Conservation (phyloP, 345 rosid genomes). For the Alliaria petiolata region DNA sequence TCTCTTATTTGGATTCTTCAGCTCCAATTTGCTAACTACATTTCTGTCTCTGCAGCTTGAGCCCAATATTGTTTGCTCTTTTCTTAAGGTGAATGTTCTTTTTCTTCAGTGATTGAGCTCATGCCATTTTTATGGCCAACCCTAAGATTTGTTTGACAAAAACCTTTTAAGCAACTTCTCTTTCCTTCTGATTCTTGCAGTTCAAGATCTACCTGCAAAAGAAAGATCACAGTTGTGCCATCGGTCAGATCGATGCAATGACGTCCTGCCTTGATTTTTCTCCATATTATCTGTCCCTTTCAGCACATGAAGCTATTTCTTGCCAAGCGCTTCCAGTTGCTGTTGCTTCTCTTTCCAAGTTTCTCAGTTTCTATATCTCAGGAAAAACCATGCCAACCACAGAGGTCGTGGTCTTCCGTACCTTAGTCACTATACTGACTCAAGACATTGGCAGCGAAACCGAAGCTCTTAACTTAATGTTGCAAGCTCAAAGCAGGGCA, state of each 20-base stretch:
- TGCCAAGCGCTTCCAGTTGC: constrained; percentile 75
- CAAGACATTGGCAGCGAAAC: constrained; percentile 53
- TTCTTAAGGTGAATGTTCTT: constrained; percentile 69
- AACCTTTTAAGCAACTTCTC: neutral
- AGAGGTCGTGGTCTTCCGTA: constrained; percentile 84
- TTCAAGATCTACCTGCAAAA: constrained; percentile 75
- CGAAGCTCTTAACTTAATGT: constrained; percentile 58
- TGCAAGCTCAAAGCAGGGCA: constrained; percentile 51
- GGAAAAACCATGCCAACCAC: constrained; percentile 65
- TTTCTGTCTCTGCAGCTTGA: constrained; percentile 69
- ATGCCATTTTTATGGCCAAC: constrained; percentile 9
- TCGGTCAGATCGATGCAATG: constrained; percentile 77
- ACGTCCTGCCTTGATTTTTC: constrained; percentile 69
- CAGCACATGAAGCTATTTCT: constrained; percentile 98
- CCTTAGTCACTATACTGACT: constrained; percentile 60
- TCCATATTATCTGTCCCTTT: constrained; percentile 74
- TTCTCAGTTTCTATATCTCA: constrained; percentile 53
- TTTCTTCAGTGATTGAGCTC: neutral
- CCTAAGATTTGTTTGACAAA: constrained; percentile 6
- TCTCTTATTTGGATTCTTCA: neutral
- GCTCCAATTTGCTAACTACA: constrained; percentile 4
- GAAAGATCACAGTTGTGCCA: constrained; percentile 51
- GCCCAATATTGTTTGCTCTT: constrained; percentile 72
- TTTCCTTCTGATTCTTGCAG: constrained; percentile 46
- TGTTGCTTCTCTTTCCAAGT: constrained; percentile 66